Evolutionary conservation across 306 rosid genomes (phyloP).

Genomic region (Pyrus bretschneideri): DNA sequence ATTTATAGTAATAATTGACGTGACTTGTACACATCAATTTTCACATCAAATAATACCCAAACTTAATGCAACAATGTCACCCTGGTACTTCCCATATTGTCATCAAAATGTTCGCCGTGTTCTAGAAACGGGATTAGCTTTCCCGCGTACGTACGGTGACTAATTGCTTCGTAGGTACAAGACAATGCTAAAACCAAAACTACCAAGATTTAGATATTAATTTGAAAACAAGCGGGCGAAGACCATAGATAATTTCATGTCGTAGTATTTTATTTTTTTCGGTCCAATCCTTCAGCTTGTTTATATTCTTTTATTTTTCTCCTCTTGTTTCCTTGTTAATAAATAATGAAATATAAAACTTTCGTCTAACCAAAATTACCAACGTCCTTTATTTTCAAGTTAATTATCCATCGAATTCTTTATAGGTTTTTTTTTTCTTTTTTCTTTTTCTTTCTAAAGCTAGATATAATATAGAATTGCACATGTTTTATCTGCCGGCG

Average conservation of each 20-base stretch:
- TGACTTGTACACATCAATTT: no score
- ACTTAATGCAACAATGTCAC: no score
- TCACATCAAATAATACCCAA: no score
- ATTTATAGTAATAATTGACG: no score
- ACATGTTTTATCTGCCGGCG: not conserved
- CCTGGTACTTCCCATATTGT: no score
- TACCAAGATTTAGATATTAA: not conserved
- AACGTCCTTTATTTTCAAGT: not conserved
- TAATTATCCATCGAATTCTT: not conserved
- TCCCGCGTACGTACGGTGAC: not conserved
- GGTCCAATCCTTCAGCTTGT: not conserved
- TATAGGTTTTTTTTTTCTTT: not conserved
- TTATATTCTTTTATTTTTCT: not conserved
- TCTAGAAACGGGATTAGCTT: not conserved
- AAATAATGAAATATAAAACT: not conserved
- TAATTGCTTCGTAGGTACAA: not conserved
- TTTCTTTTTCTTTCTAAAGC: not conserved
- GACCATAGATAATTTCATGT: not conserved
- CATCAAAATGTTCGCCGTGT: not conserved
- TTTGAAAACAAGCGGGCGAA: not conserved
- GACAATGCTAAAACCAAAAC: conserved; percentile 6
- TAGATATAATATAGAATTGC: not conserved
- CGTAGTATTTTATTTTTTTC: not conserved
- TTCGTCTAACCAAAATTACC: not conserved
- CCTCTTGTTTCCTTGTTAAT: not conserved